Percentiles rank a stretch among this genome's conserved stretches.
These are phyloP conservation scores for Sonneratia alba DNA, from an alignment of 345 rosid genomes.

Conservation along the genomic window DNA sequence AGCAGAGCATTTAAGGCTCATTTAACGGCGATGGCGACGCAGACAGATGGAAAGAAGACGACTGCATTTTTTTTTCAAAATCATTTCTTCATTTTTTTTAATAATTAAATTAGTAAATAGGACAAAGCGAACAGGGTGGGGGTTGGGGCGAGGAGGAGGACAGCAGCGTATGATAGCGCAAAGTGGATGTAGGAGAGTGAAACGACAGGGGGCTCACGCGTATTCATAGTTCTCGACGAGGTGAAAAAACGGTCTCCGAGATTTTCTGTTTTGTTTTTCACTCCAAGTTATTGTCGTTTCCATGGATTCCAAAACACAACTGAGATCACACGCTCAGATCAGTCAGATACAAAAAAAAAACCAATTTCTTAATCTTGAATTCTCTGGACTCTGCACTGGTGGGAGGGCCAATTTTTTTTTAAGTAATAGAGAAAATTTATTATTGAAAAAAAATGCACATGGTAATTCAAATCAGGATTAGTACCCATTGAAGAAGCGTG, in stretches of 20 bases:
- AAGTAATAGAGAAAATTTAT: no score
- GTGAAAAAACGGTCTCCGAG: constrained; percentile 2
- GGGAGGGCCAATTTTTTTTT: no score
- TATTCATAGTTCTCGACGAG: neutral
- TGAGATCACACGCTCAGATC: no score
- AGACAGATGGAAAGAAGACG: neutral
- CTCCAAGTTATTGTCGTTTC: neutral
- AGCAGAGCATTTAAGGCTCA: constrained; percentile 11
- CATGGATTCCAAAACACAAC: neutral
- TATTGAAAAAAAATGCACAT: no score
- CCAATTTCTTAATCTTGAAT: neutral
- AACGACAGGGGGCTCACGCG: constrained; percentile 4
- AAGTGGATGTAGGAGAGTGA: neutral
- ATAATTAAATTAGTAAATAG: neutral
- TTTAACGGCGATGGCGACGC: constrained; percentile 5
- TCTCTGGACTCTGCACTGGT: neutral
- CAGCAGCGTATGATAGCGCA: neutral
- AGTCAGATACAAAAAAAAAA: neutral
- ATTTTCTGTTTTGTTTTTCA: neutral
- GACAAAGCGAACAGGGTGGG: neutral
- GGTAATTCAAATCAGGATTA: no score
- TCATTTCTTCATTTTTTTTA: no score
- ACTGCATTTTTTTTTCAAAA: no score
- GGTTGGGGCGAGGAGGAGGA: no score
- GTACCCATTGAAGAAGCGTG: no score